Base-by-base conservation (phyloP, 2,329 filamentous ascomycete species). In the Claviceps quebecensis region DNA sequence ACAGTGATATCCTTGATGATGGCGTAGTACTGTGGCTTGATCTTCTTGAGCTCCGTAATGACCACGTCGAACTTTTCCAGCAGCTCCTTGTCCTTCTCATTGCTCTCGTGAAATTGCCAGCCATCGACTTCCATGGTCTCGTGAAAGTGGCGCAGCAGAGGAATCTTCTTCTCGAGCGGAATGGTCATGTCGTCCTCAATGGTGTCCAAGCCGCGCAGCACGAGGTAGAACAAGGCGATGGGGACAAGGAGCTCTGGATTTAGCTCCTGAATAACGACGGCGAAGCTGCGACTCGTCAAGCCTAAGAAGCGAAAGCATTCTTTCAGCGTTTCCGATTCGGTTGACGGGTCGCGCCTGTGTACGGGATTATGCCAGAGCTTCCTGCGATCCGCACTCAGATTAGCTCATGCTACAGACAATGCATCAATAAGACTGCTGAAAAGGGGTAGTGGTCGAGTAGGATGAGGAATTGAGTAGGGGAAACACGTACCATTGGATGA, bases 171-270 rank as follows among this genome's bases (percentile, higher is more conserved):
- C 57, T 79, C 76, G 40, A 91, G 71, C 2, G 84, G 74, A 54
- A 98, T 84, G 5, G 89, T 95, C 82, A 96, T 97, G 69, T 98
- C 93, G 74, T 98, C 93, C 70, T 98, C 93, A 54, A 98, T 87
- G n/a, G 93, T 98, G 68, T 98, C 93, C 48, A 98, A 78, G 46
- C 87, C 93, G 55, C 93, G 87, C 51, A 98, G 77, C 50, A 88
- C 80, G 29, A 98, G 80, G 72, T 98, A 98, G 76, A 98, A 98
- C 9, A 97, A 74, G 52, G 84, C 82, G 45, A 97, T 78, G 23
- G 93, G 89, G 41, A 96, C 80, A 38, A 97, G 80, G 36, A 98
- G 81, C 70, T 98, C 91, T 1, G 89, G 89, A 65, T 96, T 90
- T 44, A 98, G 78, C 71, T 98, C 93, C 69, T 95, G 82, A 57